Evolutionary conservation across 805 yeast genomes (phyloP), one percentile per base, ranked within the genome.

Genomic region (Metschnikowia hibisci): DNA sequence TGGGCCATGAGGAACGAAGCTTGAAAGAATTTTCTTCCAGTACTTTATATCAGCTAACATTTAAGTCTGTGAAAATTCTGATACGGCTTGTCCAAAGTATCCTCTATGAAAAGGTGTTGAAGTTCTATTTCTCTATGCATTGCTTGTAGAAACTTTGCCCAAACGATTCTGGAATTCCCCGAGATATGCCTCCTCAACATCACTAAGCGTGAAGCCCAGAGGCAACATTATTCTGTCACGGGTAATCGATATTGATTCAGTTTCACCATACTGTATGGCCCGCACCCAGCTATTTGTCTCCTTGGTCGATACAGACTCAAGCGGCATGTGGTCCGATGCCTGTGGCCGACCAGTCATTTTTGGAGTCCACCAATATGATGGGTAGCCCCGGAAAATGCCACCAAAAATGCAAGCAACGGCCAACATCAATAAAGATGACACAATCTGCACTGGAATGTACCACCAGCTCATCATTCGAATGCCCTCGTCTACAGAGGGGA

Each of bases 1-100:
- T 77, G 80, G 82, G 82, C 81, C 82, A 77, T 79, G 81, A 77
- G 81, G 82, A 77, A 77, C 73, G 73, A 68, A 67, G 72, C 70
- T 61, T 35, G 41, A 34, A 34, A 4, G 12, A 14, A 14, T 29
- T 25, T 25, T 25, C 28, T 11, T 11, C 13, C 6, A 32, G 12
- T 6, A n/a, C n/a, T n/a, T n/a, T n/a, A n/a, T n/a, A n/a, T n/a
- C n/a, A n/a, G n/a, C n/a, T n/a, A n/a, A n/a, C n/a, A n/a, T n/a
- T n/a, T n/a, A n/a, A n/a, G n/a, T n/a, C n/a, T n/a, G n/a, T n/a
- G n/a, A n/a, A n/a, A n/a, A n/a, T n/a, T n/a, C n/a, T n/a, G n/a
- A n/a, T n/a, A n/a, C n/a, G n/a, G n/a, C n/a, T n/a, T n/a, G n/a
- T n/a, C n/a, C n/a, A n/a, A n/a, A n/a, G 23, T 20, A 8, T 6